Base-by-base conservation (phyloP, 345 rosid species). In the Eucalyptus fibrosa region DNA sequence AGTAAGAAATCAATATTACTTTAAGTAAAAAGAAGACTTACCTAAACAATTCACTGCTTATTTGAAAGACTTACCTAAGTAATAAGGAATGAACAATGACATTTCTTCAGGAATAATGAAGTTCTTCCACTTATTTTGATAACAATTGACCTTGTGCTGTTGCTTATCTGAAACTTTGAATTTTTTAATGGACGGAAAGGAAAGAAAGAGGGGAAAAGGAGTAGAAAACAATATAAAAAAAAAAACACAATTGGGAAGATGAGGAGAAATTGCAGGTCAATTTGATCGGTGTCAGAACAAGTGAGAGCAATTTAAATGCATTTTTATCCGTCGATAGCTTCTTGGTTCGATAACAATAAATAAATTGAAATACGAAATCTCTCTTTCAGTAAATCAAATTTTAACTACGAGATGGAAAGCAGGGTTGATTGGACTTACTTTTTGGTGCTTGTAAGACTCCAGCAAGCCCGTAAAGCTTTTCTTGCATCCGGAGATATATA, bases 81-180 rank as follows among this genome's bases (percentile, higher is more conserved):
- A 44, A 44, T 44, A 44, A 44, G 45, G 2, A 44, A 44, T 59
- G 15, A 59, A 7, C 9, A 7, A 44, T 44, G 45, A 7, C 45
- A 2, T 44, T 2, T 44, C 45, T 44, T 44, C 45, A 0, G 9
- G 9, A 44, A 2, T 7, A 44, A 7, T 44, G 2, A 7, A 44
- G 45, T 44, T 44, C 45, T 44, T 44, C 45, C 45, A 44, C 45
- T 44, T 7, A 44, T 44, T 44, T 44, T 44, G 2, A 7, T 44
- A 44, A 7, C 45, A 7, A 44, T 44, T 44, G 45, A 44, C 45
- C 45, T 44, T 44, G 45, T 44, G 1, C 45, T 44, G 45, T 7
- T 40, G 42, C 45, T 7, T 44, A 44, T 44, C 9, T 2, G 42
- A 5, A 40, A 40, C 6, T 40, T 40, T 40, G 42, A 44, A 44